These are phyloP conservation scores for Cercospora sp. DNA, from an alignment of 2,329 filamentous ascomycete genomes.

Conservation along the genomic window DNA sequence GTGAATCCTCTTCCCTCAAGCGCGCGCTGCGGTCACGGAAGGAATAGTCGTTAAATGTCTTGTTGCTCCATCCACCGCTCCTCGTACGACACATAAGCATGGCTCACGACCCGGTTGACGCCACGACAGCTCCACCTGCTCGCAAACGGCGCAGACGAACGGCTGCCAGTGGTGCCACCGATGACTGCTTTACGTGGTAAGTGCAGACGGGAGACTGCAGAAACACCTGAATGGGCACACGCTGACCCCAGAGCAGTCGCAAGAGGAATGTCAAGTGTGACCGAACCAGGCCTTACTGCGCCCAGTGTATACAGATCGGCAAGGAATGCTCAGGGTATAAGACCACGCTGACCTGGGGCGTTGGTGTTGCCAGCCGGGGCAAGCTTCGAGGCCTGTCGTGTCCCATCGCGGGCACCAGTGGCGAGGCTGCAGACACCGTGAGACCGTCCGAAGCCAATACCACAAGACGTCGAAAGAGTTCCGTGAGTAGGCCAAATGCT, in stretches of 20 bases:
- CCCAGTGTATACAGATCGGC: conserved; percentile 86
- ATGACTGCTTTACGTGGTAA: conserved; percentile 83
- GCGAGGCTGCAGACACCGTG: conserved; percentile 19
- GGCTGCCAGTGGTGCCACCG: conserved; percentile 81
- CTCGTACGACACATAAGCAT: neutral
- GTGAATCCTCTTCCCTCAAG: neutral
- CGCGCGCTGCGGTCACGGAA: neutral
- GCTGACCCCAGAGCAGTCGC: conserved; percentile 48
- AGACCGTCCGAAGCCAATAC: conserved; percentile 18
- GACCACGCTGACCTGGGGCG: conserved; percentile 93
- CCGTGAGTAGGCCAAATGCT: conserved; percentile 16
- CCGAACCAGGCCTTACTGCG: conserved; percentile 88
- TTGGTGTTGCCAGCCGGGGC: conserved; percentile 90
- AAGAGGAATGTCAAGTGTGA: conserved; percentile 85
- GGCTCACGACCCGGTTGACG: conserved; percentile 17
- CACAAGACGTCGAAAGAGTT: conserved; percentile 22
- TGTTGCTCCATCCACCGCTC: neutral
- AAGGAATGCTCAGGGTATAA: conserved; percentile 96
- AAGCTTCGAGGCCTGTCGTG: conserved; percentile 88
- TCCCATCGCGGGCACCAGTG: conserved; percentile 54
- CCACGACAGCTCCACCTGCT: conserved; percentile 30
- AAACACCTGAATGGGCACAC: neutral
- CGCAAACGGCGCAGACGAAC: conserved; percentile 80
- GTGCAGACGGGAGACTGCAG: neutral
- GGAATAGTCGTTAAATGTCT: neutral